Base-by-base conservation (phyloP, 805 yeast genomes). In the Saccharomycopsis vini region DNA sequence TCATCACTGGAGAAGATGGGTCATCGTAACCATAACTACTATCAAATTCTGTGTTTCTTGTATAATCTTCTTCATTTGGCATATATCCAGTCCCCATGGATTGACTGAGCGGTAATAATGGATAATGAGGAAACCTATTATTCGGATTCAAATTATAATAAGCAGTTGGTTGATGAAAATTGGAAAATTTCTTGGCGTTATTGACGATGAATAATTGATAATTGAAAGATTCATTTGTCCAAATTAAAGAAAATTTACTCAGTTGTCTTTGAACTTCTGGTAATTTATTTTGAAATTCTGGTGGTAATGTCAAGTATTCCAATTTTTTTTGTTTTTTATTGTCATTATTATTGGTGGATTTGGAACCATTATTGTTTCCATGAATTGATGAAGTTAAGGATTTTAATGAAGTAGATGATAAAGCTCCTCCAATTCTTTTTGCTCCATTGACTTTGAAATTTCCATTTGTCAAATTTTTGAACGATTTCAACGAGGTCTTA, bases 221-320 rank as follows among this genome's bases (percentile, higher is more conserved):
- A 34, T 66, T 64, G 16, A 65, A 53, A 3, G 70, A 52, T 12
- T 66, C 70, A 41, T 67, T 69, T 44, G 71, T 70, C 43, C 67
- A 54, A 3, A 65, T 60, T 30, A 74, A 54, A 31, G 71, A 74
- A 54, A 72, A 73, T 51, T 62, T 70, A 54, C 62, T 69, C 20
- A 62, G 51, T n/a, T 75, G 77, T 32, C 72, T 54, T 23, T 62
- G 56, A 7, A 72, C 58, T 22, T 69, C 72, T 2, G 78, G 75
- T 0, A 72, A 66, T 5, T 64, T 53, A 36, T 56, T 59, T 36
- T 61, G 57, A 30, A 76, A 54, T 47, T 72, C 77, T 3, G 75
- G 75, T 5, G 76, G 75, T 3, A 55, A 30, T 4, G 62, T 62
- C 1, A 60, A 43, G 3, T 59, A 46, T 13, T 57, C 59, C 10